Conservation (phyloP, 345 rosid species). For the Hibiscus trionum region DNA sequence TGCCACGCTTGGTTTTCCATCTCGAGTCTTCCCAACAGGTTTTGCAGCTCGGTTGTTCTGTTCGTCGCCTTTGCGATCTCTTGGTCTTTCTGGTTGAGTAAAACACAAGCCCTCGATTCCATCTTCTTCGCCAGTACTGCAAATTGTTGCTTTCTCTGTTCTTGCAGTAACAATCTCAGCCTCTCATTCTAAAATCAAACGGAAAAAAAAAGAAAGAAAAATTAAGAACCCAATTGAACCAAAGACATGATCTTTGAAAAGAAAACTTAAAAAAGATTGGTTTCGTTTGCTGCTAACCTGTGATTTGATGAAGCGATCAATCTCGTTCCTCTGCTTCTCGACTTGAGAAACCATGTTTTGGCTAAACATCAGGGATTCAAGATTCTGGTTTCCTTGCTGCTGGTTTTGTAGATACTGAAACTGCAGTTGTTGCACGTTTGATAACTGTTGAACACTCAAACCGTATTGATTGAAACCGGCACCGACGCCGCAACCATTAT, state of each 20-base stretch:
- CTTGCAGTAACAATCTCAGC: conserved; percentile 38
- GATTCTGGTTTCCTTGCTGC: conserved; percentile 21
- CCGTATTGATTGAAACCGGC: conserved; percentile 22
- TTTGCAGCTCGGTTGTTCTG: conserved; percentile 50
- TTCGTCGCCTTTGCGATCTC: conserved; percentile 44
- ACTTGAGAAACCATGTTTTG: conserved; percentile 21
- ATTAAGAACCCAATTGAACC: not conserved
- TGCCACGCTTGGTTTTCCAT: conserved; percentile 59
- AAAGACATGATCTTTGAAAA: not conserved
- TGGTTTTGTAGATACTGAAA: conserved; percentile 26
- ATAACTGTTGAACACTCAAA: conserved; percentile 21
- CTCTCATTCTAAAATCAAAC: conserved; percentile 38
- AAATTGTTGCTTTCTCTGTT: conserved; percentile 48
- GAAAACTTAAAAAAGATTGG: not conserved
- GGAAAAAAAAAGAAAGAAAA: not conserved
- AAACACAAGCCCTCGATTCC: conserved; percentile 30
- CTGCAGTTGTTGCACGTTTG: conserved; percentile 18
- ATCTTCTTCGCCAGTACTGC: conserved; percentile 27
- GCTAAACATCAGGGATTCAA: conserved; percentile 2
- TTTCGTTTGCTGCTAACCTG: conserved; percentile 40
- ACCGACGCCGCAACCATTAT: conserved; percentile 27
- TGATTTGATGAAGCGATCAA: conserved; percentile 44
- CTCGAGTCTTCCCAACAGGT: conserved; percentile 40
- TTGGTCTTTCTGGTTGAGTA: conserved; percentile 52
- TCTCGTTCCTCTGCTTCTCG: conserved; percentile 52